phyloP scores from a whole-genome alignment of 192 early-diverging fungal species.

The Phycomyces blakesleeanus region DNA sequence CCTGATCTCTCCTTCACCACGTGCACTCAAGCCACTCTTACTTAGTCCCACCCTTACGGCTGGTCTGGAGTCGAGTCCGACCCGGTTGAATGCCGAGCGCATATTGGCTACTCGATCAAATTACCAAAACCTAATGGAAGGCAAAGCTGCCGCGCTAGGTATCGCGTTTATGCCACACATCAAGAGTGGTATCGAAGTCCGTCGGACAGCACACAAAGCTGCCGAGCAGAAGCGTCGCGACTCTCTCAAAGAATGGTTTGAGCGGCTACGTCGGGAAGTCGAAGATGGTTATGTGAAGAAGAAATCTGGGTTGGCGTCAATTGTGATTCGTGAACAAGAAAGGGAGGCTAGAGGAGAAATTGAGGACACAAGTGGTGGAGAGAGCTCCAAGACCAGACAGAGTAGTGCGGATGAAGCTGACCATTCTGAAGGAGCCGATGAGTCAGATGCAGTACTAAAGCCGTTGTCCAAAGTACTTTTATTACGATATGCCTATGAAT shows the following conservation, averaged over 20 bases:
- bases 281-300: constrained; percentile 49
- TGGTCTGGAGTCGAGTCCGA: constrained; percentile 1
- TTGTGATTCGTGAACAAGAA: constrained; percentile 21
- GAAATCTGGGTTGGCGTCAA: constrained; percentile 13
- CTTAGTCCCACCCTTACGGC: constrained; percentile 48
- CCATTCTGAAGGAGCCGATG: neutral
- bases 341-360: constrained; percentile 8
- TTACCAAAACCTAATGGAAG: constrained; percentile 86
- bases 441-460: constrained; percentile 7
- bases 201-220: constrained; percentile 89
- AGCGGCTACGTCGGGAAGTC: constrained; percentile 65
- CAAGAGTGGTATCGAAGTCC: constrained; percentile 72
- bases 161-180: constrained; percentile 73
- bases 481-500: constrained; percentile 34
- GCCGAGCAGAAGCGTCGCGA: constrained; percentile 96
- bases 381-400: neutral
- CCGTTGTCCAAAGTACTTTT: constrained; percentile 34
- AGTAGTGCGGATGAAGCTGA: neutral
- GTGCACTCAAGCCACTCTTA: constrained; percentile 32
- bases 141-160: constrained; percentile 76
- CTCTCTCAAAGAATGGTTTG: constrained; percentile 87
- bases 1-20: constrained; percentile 10
- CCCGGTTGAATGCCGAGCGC: constrained; percentile 25
- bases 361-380: neutral
- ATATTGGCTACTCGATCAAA: constrained; percentile 57